Evolutionary conservation across 345 rosid genomes (phyloP), one percentile per base, ranked within the genome.

Genomic region (Citropsis articulata): DNA sequence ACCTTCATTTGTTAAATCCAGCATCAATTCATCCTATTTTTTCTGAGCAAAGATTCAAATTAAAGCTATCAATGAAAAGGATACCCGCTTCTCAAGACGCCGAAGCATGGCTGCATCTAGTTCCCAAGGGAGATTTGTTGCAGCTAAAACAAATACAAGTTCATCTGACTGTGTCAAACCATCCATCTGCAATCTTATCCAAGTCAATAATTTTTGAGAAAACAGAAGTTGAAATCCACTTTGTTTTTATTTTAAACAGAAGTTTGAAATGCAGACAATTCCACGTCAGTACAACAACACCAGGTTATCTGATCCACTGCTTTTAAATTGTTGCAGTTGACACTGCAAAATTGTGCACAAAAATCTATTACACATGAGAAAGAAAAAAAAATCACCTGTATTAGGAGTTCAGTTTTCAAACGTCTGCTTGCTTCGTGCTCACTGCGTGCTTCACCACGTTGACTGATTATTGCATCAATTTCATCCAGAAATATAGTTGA

Each of bases 371-470:
- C 24, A 38, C 48, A 72, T 27, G 9, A 55, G 27, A 73, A 38
- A 59, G 73, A 78, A 56, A 77, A 78, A 82, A 78, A 82, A 75
- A 76, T 79, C 80, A 92, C 99, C 95, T 96, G 99, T 78, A 96
- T 89, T 72, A 96, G 98, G n/a, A 96, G 92, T 86, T 96, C 99
- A 3, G 99, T 96, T 83, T 96, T 96, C 89, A 96, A 86, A 72
- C 99, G 97, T 84, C 99, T 88, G 77, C 99, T 96, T 66, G 99
- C 98, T 88, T 96, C 99, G 83, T 96, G 99, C 84, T 96, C 99
- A 84, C 97, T 93, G 24, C 88, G 87, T 45, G 90, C 99, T 90
- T 90, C 97, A 69, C 99, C 99, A 74, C 98, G 97, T 64, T 94
- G 98, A 66, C 99, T 96, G 75, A 96, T 94, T 57, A 96, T 94